These are phyloP conservation scores for Sclerotinia subarctica DNA, from an alignment of 2,329 filamentous ascomycete species.

Conservation along the genomic window DNA sequence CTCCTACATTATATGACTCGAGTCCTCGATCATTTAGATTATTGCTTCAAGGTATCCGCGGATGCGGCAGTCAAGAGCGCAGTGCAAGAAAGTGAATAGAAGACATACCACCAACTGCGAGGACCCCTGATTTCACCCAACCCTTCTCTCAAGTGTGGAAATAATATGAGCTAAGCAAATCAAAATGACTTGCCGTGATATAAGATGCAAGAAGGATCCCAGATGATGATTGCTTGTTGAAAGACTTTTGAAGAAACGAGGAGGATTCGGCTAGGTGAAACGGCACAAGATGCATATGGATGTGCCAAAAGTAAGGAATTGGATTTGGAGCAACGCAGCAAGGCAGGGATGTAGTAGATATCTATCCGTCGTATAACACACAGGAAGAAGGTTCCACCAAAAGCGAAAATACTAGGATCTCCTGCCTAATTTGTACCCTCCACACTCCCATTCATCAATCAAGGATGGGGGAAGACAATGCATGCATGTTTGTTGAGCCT, in stretches of 20 bases:
- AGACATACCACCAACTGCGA: not conserved
- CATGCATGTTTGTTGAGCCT: not conserved
- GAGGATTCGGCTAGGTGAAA: not conserved
- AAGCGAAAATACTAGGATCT: slow-evolving; percentile 3
- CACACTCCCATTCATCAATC: not conserved
- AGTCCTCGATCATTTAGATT: not conserved
- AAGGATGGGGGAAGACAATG: not conserved
- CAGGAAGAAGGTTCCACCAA: not conserved
- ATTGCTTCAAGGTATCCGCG: not conserved
- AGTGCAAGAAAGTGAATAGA: not conserved
- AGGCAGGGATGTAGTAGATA: not conserved
- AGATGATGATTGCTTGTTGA: not conserved
- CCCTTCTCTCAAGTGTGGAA: not conserved
- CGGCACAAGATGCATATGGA: not conserved
- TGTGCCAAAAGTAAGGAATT: not conserved
- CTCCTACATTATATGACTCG: not conserved
- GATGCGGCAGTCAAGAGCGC: not conserved
- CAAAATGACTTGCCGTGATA: not conserved
- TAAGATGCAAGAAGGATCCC: not conserved
- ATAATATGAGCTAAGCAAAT: not conserved
- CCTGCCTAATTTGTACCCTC: not conserved
- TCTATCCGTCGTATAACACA: not conserved
- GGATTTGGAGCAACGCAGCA: not conserved
- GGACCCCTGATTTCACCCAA: not conserved
- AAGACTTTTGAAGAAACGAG: not conserved